A percentile compares a stretch with the other conserved stretches of the same genome.
Conservation (phyloP, 208 protist species). For the Leishmania guyanensis region DNA sequence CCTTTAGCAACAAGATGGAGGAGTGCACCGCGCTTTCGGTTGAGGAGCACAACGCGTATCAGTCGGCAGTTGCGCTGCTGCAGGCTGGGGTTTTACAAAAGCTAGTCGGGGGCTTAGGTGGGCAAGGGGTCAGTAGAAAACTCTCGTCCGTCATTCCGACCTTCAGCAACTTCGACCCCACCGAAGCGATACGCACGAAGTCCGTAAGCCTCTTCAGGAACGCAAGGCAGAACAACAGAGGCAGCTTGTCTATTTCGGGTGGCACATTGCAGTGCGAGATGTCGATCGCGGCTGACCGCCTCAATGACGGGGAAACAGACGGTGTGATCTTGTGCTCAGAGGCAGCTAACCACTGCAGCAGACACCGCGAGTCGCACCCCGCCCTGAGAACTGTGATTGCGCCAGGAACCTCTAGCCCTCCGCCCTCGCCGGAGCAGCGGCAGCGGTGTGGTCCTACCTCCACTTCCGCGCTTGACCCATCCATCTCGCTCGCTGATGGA, state of each 20-base stretch:
- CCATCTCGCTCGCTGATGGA: neutral
- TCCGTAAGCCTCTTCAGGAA: constrained; percentile 2
- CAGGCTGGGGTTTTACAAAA: constrained; percentile 20
- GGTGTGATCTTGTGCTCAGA: neutral
- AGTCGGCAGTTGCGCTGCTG: constrained; percentile 37
- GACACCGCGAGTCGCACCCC: neutral
- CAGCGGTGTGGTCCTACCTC: neutral
- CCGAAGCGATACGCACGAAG: constrained; percentile 6
- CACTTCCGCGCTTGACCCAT: neutral
- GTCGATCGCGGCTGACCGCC: neutral
- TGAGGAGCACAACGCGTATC: constrained; percentile 22
- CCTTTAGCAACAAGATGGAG: constrained; percentile 20
- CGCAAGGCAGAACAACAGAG: constrained; percentile 8
- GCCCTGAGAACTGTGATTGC: neutral
- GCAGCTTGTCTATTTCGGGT: constrained; percentile 9
- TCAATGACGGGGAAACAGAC: constrained; percentile 4
- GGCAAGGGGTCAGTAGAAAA: neutral
- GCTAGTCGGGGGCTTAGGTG: neutral
- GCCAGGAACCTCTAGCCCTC: neutral
- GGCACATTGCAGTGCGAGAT: neutral
- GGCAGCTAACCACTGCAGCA: constrained; percentile 3
- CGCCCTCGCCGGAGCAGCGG: neutral
- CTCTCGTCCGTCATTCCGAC: constrained; percentile 1
- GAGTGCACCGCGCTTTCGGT: constrained; percentile 13
- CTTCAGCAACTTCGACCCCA: constrained; percentile 12